Evolutionary conservation across 768 basidiomycete genomes (phyloP).

Genomic region (Termitomyces sp.): DNA sequence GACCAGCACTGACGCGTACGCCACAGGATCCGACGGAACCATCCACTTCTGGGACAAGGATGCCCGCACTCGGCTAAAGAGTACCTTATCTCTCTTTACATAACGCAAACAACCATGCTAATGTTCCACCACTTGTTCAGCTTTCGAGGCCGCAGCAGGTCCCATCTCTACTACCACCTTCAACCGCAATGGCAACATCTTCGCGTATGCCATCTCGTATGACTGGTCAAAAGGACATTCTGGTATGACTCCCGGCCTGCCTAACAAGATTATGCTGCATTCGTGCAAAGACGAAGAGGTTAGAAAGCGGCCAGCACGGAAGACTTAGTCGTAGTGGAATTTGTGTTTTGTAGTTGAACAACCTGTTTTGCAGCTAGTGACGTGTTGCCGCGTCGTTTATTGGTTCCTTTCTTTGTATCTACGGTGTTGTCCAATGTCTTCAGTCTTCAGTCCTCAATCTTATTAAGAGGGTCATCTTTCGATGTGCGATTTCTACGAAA

Average conservation of each 20-base stretch:
- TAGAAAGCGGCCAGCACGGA: slow-evolving; percentile 49
- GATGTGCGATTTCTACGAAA: background rate
- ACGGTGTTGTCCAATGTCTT: background rate
- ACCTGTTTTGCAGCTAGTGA: background rate
- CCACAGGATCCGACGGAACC: slow-evolving; percentile 70
- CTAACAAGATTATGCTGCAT: slow-evolving; percentile 82
- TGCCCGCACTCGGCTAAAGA: slow-evolving; percentile 85
- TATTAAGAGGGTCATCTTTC: background rate
- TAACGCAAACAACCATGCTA: background rate
- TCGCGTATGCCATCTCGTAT: slow-evolving; percentile 90
- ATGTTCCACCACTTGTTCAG: slow-evolving; percentile 23
- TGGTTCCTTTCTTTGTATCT: background rate
- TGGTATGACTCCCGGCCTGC: slow-evolving; percentile 65
- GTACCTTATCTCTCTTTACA: slow-evolving; percentile 32
- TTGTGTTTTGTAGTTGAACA: background rate
- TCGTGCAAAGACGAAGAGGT: slow-evolving; percentile 86
- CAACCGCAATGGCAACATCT: slow-evolving; percentile 83
- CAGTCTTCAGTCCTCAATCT: background rate
- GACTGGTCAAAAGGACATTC: slow-evolving; percentile 93
- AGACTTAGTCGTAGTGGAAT: slow-evolving; percentile 9
- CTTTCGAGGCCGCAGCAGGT: slow-evolving; percentile 67
- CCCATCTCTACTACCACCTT: slow-evolving; percentile 80
- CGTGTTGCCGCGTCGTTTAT: background rate
- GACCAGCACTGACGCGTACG: background rate
- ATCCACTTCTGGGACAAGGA: slow-evolving; percentile 97